phyloP scores from a whole-genome alignment of 352 stramenopile species.

The Poterioochromonas sp. region DNA sequence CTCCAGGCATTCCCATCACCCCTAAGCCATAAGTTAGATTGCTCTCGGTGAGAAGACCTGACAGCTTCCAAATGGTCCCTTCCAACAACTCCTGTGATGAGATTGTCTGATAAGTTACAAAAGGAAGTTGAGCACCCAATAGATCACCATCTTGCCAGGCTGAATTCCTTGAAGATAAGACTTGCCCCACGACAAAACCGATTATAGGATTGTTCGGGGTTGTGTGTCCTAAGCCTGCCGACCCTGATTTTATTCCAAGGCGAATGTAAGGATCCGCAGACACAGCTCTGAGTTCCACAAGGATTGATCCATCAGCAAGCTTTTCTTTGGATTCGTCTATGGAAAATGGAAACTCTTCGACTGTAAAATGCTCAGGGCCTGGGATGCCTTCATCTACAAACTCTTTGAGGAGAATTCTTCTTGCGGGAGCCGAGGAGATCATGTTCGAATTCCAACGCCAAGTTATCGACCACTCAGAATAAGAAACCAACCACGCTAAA shows the following conservation, averaged over 20 bases:
- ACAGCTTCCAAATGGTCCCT: slow-evolving; percentile 35
- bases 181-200: slow-evolving; percentile 36
- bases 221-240: neutral
- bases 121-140: slow-evolving; percentile 36
- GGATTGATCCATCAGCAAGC: neutral
- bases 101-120: slow-evolving; percentile 33
- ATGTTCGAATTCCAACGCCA: too few relatives aligned
- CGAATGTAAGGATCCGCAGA: slow-evolving; percentile 33
- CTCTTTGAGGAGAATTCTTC: too few relatives aligned
- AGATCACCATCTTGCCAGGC: slow-evolving; percentile 34
- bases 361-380: neutral
- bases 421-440: too few relatives aligned
- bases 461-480: too few relatives aligned
- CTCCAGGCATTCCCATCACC: slow-evolving; percentile 43
- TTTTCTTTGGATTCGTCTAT: neutral
- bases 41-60: slow-evolving; percentile 26
- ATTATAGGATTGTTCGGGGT: slow-evolving; percentile 16
- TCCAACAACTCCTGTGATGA: neutral
- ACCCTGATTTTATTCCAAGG: slow-evolving; percentile 18
- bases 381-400: slow-evolving; percentile 10
- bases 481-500: too few relatives aligned
- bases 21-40: slow-evolving; percentile 35
- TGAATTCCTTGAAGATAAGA: slow-evolving; percentile 32
- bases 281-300: neutral
- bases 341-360: neutral